A percentile compares a stretch with the other conserved stretches of the same genome.
These are phyloP conservation scores for Cyberlindnera bimundalis DNA, from an alignment of 805 yeast species.

Conservation along the genomic window DNA sequence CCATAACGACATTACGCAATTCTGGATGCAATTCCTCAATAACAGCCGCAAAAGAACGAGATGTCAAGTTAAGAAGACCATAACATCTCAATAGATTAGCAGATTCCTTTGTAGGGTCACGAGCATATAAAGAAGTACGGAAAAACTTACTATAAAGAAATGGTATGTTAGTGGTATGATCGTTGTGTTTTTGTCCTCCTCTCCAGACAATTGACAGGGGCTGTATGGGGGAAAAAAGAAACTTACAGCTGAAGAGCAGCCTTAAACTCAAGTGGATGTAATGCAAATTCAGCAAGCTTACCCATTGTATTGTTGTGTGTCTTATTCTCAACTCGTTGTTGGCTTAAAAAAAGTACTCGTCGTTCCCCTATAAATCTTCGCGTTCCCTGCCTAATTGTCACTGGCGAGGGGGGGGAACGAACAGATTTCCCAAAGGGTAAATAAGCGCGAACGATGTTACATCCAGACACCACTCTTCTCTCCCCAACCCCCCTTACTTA, in stretches of 20 bases:
- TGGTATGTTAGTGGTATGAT: constrained; percentile 1
- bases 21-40: constrained; percentile 90
- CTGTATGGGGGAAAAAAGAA: not conserved
- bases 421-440: not conserved
- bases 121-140: constrained; percentile 38
- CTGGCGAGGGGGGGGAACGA: constrained; percentile 1
- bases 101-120: constrained; percentile 33
- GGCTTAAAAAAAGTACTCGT: not conserved
- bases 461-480: constrained; percentile 2
- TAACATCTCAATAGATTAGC: constrained; percentile 61
- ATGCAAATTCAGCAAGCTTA: constrained; percentile 11
- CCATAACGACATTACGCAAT: constrained; percentile 71
- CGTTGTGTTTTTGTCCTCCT: no score
- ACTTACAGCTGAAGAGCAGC: constrained; percentile 18
- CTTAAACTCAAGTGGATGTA: constrained; percentile 15
- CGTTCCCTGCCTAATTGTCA: not conserved
- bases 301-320: constrained; percentile 11
- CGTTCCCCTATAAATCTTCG: not conserved
- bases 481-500: no score
- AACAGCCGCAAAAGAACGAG: constrained; percentile 93
- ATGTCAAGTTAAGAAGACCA: constrained; percentile 61
- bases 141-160: constrained; percentile 35
- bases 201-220: no score
- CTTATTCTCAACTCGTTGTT: no score
- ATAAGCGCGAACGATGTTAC: not conserved